These are phyloP conservation scores for Alnus rubra DNA, from an alignment of 306 rosid species.

Conservation along the genomic window DNA sequence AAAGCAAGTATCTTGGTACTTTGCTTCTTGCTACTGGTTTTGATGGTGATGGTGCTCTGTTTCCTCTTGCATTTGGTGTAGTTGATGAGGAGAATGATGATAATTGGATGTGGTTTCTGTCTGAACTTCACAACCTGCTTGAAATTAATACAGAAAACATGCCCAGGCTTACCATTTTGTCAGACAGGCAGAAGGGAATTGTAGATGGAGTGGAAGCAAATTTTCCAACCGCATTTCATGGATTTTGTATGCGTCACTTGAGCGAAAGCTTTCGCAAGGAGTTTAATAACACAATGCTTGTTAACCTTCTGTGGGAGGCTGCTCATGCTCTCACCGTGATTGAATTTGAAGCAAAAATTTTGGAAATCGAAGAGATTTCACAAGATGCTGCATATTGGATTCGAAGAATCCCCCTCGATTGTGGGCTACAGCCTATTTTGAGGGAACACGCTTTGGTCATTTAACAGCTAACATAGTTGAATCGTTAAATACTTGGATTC, in stretches of 20 bases:
- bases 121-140: conserved; percentile 77
- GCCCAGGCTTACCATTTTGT: conserved; percentile 89
- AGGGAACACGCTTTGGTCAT: conserved; percentile 79
- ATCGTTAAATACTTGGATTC: conserved; percentile 70
- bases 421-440: conserved; percentile 90
- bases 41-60: conserved; percentile 82
- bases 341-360: conserved; percentile 70
- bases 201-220: conserved; percentile 79
- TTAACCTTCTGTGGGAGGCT: conserved; percentile 79
- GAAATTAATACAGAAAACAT: conserved; percentile 84
- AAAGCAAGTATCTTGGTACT: conserved; percentile 82
- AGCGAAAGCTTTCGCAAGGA: conserved; percentile 86
- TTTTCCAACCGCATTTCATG: conserved; percentile 87
- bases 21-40: conserved; percentile 78
- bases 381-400: conserved; percentile 89
- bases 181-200: conserved; percentile 80
- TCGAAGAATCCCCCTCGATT: conserved; percentile 65
- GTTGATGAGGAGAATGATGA: conserved; percentile 88
- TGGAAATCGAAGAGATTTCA: conserved; percentile 76
- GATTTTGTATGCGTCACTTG: conserved; percentile 88
- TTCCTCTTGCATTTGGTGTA: conserved; percentile 87
- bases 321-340: conserved; percentile 75
- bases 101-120: conserved; percentile 90
- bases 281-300: conserved; percentile 70
- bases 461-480: conserved; percentile 75